Conservation (phyloP, 208 protist species). For the Acanthamoeba royreba region DNA sequence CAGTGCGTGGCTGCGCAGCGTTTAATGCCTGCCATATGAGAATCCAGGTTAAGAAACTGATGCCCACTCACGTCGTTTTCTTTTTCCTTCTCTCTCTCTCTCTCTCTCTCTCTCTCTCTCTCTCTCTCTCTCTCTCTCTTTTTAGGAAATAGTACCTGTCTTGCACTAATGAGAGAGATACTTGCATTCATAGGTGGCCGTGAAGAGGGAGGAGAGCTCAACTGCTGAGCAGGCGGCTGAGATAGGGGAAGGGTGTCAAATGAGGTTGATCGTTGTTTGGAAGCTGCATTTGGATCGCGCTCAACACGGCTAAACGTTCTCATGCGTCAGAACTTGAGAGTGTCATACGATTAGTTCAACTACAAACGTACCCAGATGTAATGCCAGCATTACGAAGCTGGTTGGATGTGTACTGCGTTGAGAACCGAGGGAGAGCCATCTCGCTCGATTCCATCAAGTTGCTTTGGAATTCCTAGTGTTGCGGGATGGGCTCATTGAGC, state of each 20-base stretch:
- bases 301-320: too few species aligned
- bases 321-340: too few species aligned
- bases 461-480: constrained; percentile 50
- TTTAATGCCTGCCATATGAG: too few species aligned
- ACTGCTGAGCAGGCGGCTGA: not conserved
- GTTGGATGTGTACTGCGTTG: not conserved
- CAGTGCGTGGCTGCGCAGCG: too few species aligned
- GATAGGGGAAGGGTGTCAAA: not conserved
- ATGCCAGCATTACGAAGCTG: not conserved
- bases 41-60: too few species aligned
- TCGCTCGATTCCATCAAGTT: not conserved
- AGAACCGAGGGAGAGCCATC: not conserved
- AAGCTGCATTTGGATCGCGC: not conserved
- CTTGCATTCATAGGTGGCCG: not conserved
- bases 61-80: too few species aligned
- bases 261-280: not conserved
- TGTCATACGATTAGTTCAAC: too few species aligned
- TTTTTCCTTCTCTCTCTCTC: too few species aligned
- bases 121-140: too few species aligned
- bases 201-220: not conserved
- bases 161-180: not conserved
- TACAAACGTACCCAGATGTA: not conserved
- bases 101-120: too few species aligned
- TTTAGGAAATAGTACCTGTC: not conserved
- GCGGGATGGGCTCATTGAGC: not conserved